These are phyloP conservation scores for Phragmites australis DNA, from an alignment of 176 grass and related monocot genomes.

Conservation along the genomic window DNA sequence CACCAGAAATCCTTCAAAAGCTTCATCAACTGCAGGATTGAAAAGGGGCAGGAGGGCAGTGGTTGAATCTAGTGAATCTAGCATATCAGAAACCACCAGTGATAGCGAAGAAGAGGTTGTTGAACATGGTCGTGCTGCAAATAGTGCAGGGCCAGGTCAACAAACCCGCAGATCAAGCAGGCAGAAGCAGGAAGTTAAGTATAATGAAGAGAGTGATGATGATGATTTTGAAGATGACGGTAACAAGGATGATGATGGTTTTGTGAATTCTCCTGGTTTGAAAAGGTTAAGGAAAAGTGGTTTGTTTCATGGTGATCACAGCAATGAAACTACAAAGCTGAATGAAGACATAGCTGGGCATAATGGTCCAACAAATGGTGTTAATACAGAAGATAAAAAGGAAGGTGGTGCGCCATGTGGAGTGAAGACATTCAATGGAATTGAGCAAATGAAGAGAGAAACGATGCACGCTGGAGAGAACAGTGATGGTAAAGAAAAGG, in stretches of 20 bases:
- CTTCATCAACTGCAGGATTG: slow-evolving; percentile 43
- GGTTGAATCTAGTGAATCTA: slow-evolving; percentile 58
- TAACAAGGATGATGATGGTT: slow-evolving; percentile 33
- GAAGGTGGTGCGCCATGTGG: slow-evolving; percentile 7
- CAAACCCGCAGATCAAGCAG: slow-evolving; percentile 62
- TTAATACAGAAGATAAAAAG: slow-evolving; percentile 21
- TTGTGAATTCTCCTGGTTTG: slow-evolving; percentile 26
- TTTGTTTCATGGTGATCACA: slow-evolving; percentile 25
- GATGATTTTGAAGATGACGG: slow-evolving; percentile 41
- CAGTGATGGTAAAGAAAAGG: slow-evolving; percentile 37
- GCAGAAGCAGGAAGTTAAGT: slow-evolving; percentile 66
- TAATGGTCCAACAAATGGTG: slow-evolving; percentile 15
- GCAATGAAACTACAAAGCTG: slow-evolving; percentile 14
- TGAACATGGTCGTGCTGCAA: slow-evolving; percentile 28
- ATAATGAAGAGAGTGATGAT: slow-evolving; percentile 61
- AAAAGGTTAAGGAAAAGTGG: slow-evolving; percentile 48
- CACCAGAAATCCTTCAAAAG: slow-evolving; percentile 41
- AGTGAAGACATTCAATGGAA: slow-evolving; percentile 34
- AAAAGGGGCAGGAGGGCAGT: slow-evolving; percentile 59
- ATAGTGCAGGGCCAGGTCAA: slow-evolving; percentile 22
- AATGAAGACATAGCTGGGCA: slow-evolving; percentile 22
- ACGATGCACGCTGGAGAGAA: slow-evolving; percentile 5
- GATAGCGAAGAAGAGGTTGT: slow-evolving; percentile 52
- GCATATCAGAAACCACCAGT: slow-evolving; percentile 45
- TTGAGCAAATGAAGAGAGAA: slow-evolving; percentile 31